Percentiles rank a stretch among this genome's conserved stretches.
These are phyloP conservation scores for Myxozyma sirexii DNA, from an alignment of 805 yeast species.

Conservation along the genomic window DNA sequence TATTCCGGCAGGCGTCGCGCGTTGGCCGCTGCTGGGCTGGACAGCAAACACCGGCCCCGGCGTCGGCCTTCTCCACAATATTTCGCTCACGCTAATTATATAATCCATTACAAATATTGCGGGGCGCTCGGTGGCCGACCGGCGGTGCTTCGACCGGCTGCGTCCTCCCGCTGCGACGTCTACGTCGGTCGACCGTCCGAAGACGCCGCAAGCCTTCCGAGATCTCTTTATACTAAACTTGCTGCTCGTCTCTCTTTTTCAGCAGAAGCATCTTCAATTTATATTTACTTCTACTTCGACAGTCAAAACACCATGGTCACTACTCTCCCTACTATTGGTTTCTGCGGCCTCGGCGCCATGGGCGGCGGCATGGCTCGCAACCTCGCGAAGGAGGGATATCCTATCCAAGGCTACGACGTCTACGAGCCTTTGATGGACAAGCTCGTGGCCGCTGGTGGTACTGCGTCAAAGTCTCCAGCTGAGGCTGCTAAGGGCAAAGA, in stretches of 20 bases:
- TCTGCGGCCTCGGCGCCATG: constrained; percentile 31
- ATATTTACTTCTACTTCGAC: too few relatives aligned
- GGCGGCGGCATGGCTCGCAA: constrained; percentile 32
- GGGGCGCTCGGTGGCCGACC: background rate
- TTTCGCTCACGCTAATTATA: too few relatives aligned
- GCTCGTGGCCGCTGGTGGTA: constrained; percentile 29
- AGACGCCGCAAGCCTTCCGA: background rate
- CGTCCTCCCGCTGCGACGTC: background rate
- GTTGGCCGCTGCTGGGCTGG: too few relatives aligned
- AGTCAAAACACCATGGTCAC: constrained; percentile 14
- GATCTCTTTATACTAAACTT: background rate
- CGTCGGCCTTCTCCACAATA: too few relatives aligned
- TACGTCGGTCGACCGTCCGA: background rate
- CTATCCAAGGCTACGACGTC: constrained; percentile 22
- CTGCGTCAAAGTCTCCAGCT: constrained; percentile 20
- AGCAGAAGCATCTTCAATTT: too few relatives aligned
- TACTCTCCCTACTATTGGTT: constrained; percentile 19
- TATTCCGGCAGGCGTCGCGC: too few relatives aligned
- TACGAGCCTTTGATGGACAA: constrained; percentile 22
- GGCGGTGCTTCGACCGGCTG: constrained; percentile 4
- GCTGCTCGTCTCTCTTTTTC: background rate
- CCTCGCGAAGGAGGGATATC: constrained; percentile 19
- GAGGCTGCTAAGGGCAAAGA: constrained; percentile 26
- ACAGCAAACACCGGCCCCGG: too few relatives aligned
- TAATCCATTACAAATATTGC: background rate